Evolutionary conservation across 176 grass and related monocot genomes (phyloP).

Genomic region (Cocos nucifera): DNA sequence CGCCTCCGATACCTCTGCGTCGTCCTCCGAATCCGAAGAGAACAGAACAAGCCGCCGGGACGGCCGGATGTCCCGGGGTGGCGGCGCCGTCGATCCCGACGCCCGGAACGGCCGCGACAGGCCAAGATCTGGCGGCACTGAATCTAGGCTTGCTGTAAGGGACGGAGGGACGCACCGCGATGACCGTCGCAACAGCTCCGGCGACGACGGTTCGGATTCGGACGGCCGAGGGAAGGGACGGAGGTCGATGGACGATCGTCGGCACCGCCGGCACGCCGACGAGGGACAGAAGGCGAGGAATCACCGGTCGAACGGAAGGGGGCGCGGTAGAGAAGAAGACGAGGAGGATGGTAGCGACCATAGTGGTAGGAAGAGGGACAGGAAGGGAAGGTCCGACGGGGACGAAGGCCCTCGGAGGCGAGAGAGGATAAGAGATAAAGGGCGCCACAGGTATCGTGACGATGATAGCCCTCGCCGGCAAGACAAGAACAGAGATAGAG

Average conservation of each 20-base stretch:
- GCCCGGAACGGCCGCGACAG: not conserved
- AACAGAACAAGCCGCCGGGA: not conserved
- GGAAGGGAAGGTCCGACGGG: not conserved
- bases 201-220: not conserved
- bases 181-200: not conserved
- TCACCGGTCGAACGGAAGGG: not conserved
- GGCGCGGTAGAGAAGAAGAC: not conserved
- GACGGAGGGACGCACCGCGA: not conserved
- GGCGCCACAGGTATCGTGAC: not conserved
- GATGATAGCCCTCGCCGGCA: not conserved
- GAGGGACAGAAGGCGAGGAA: not conserved
- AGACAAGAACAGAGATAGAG: not conserved
- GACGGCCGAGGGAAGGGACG: not conserved
- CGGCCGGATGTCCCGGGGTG: not conserved
- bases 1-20: not conserved
- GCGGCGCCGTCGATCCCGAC: not conserved
- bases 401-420: not conserved
- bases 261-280: not conserved
- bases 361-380: not conserved
- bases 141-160: not conserved
- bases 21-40: not conserved
- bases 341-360: not conserved
- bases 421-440: not conserved
- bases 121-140: not conserved
- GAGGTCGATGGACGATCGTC: not conserved